phyloP scores from a whole-genome alignment of 2,329 filamentous ascomycete species.

The Didymella keratinophila region DNA sequence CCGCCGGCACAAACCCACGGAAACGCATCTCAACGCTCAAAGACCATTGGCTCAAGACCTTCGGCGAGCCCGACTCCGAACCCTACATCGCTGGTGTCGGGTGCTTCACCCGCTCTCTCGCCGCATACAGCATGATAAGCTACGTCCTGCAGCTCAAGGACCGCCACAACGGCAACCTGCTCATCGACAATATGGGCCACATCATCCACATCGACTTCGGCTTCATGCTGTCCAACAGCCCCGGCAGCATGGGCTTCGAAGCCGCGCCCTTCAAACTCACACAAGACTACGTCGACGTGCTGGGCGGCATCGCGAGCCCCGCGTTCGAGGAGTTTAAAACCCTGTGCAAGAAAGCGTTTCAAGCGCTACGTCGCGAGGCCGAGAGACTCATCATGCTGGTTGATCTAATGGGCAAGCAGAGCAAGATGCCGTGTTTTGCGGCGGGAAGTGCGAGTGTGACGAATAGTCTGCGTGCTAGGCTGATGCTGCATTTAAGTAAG shows the following conservation, averaged over 20 bases:
- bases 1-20: conserved; percentile 74
- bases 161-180: conserved; percentile 84
- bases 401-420: conserved; percentile 82
- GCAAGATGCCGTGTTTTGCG: conserved; percentile 82
- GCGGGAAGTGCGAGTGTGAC: conserved; percentile 77
- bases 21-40: conserved; percentile 80
- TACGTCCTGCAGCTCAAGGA: conserved; percentile 87
- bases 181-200: conserved; percentile 85
- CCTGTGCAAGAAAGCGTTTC: conserved; percentile 83
- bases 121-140: conserved; percentile 84
- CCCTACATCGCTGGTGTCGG: conserved; percentile 75
- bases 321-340: conserved; percentile 79
- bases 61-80: conserved; percentile 73
- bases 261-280: conserved; percentile 88
- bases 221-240: conserved; percentile 88
- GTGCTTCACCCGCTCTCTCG: conserved; percentile 81
- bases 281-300: conserved; percentile 83
- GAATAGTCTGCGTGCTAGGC: conserved; percentile 72
- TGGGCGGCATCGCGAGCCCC: conserved; percentile 74
- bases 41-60: conserved; percentile 82
- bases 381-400: conserved; percentile 84
- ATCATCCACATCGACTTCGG: conserved; percentile 91
- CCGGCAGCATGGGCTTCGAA: conserved; percentile 84
- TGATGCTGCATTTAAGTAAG: conserved; percentile 82
- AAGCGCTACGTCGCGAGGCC: conserved; percentile 78